phyloP scores from a whole-genome alignment of 2,329 filamentous ascomycete species.

The Fusarium mundagurra region DNA sequence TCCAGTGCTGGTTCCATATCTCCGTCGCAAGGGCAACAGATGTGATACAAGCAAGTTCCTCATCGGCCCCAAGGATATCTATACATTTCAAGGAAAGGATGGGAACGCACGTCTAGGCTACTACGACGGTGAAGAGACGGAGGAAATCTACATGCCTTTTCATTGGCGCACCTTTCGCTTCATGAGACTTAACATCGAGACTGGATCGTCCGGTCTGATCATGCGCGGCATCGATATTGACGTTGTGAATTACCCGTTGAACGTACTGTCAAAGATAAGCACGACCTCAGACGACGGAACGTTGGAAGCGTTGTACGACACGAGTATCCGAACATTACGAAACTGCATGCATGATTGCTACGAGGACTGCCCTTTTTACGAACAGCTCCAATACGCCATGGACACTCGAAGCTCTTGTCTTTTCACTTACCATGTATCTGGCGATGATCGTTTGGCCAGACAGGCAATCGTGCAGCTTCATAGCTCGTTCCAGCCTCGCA shows the following conservation, averaged over 20 bases:
- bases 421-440: neutral
- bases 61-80: neutral
- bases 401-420: neutral
- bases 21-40: neutral
- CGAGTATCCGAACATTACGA: neutral
- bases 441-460: neutral
- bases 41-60: neutral
- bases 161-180: neutral
- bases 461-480: neutral
- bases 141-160: neutral
- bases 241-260: neutral
- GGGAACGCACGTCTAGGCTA: rapidly evolving
- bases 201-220: neutral
- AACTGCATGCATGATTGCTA: slow-evolving; percentile 9
- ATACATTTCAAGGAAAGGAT: neutral
- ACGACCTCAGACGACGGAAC: neutral
- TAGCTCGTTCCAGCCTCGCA: neutral
- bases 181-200: neutral
- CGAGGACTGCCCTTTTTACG: neutral
- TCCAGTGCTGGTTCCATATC: neutral
- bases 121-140: neutral
- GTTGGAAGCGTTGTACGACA: neutral
- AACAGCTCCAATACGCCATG: slow-evolving; percentile 4
- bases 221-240: neutral
- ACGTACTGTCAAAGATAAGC: neutral